Percentiles rank a stretch among this genome's conserved stretches.
These are phyloP conservation scores for Pichia pseudocactophila DNA, from an alignment of 805 yeast species.

Conservation along the genomic window DNA sequence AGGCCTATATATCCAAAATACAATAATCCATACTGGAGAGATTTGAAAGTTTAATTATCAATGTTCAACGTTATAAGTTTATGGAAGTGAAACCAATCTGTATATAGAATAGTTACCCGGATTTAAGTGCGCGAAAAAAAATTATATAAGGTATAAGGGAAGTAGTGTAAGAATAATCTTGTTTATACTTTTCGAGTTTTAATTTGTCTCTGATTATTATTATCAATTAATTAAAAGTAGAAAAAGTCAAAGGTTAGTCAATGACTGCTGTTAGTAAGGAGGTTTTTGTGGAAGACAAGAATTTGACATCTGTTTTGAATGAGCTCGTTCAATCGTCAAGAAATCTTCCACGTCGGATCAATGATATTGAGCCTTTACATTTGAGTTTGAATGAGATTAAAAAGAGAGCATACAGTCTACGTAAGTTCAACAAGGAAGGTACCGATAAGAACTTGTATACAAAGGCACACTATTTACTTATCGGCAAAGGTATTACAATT, in stretches of 20 bases:
- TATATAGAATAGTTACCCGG: slow-evolving; percentile 14
- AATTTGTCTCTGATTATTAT: no score
- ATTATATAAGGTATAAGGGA: no score
- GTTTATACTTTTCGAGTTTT: no score
- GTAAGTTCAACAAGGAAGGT: slow-evolving; percentile 34
- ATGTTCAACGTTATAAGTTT: no score
- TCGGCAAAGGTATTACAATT: slow-evolving; percentile 80
- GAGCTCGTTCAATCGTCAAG: slow-evolving; percentile 73
- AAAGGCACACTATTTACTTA: slow-evolving; percentile 79
- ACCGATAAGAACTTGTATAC: slow-evolving; percentile 38
- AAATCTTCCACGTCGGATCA: slow-evolving; percentile 55
- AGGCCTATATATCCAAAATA: slow-evolving; percentile 8
- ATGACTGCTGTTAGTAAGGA: background rate
- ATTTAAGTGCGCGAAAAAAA: background rate
- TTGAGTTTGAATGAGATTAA: slow-evolving; percentile 73
- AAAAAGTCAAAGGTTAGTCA: no score
- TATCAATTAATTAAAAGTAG: no score
- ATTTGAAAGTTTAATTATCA: background rate
- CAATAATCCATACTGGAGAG: slow-evolving; percentile 22
- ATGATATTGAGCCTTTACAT: slow-evolving; percentile 73
- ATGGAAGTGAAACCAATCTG: no score
- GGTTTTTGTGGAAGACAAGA: slow-evolving; percentile 1
- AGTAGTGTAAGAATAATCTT: no score
- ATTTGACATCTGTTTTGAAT: slow-evolving; percentile 31
- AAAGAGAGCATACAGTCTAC: slow-evolving; percentile 50